Evolutionary conservation across 2,329 filamentous ascomycete species (phyloP), one percentile per base, ranked within the genome.

Genomic region (Cryphonectria parasitica): DNA sequence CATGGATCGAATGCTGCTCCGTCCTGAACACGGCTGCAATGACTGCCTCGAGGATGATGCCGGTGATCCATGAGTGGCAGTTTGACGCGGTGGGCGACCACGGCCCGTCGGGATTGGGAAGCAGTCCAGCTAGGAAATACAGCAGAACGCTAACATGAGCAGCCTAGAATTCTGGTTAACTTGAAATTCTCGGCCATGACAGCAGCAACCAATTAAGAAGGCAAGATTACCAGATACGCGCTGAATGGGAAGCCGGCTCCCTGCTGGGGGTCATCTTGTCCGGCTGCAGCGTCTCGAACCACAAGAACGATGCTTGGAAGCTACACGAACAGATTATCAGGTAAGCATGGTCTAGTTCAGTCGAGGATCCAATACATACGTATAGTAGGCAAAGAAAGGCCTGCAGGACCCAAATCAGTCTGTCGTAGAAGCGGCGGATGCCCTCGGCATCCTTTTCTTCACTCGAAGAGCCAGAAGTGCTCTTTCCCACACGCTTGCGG

Each of bases 21-120:
- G 77, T 74, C 45, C 73, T 73, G 43, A 83, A 78, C 22, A 82
- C 75, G 10, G 79, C 78, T 4, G 77, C 77, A 54, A 83, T 80
- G 68, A 82, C 76, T 19, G 72, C 74, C 72, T 83, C 82, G 2
- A 80, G 65, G 17, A 82, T 73, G 0, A 77, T 72, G 34, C 75
- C 81, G 0, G 77, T 69, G 64, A 79, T 74, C 82, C 82, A 83
- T 2, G 81, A 80, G 63, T 75, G 76, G 69, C 77, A 75, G 54
- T 83, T 81, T 28, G 82, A 74, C 25, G 76, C 71, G 13, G 75
- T 76, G 1, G 82, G 82, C 5, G 79, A 78, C 82, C 82, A 84
- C 8, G 82, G 82, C 0, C 82, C 82, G 72, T 83, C 82, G 0
- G 82, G 82, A 54, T 84, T 80, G 3, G 82, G 82, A 8, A 84